Evolutionary conservation across 768 basidiomycete species (phyloP).

Genomic region (Tremella mesenterica): DNA sequence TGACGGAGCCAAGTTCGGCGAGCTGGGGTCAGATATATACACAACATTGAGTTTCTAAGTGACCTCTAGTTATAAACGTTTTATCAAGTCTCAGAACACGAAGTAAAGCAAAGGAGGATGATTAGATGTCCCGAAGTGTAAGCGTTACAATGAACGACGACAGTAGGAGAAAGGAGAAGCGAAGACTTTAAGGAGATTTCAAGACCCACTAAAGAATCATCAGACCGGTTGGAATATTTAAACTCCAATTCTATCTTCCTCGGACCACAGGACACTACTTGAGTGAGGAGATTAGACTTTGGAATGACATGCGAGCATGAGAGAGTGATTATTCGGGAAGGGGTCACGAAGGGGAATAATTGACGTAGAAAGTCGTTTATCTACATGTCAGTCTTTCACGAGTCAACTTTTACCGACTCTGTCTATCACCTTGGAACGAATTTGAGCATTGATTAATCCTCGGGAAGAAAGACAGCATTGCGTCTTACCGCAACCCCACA

Average conservation of each 20-base stretch:
- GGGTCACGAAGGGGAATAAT: constrained; percentile 60
- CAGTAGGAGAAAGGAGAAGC: too few relatives aligned
- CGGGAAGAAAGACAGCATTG: too few relatives aligned
- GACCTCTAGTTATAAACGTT: too few relatives aligned
- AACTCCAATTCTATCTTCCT: constrained; percentile 66
- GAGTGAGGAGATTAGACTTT: constrained; percentile 61
- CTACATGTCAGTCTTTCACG: constrained; percentile 50
- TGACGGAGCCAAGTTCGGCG: constrained; percentile 69
- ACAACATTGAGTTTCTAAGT: too few relatives aligned
- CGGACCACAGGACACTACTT: constrained; percentile 68
- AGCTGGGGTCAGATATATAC: constrained; percentile 53
- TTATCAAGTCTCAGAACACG: neutral
- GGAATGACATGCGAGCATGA: constrained; percentile 92
- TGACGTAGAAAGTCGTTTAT: constrained; percentile 79
- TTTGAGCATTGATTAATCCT: neutral
- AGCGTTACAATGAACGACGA: too few relatives aligned
- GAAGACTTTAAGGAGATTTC: neutral
- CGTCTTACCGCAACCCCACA: neutral
- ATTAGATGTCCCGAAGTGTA: too few relatives aligned
- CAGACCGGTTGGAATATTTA: constrained; percentile 65
- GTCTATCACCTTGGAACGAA: too few relatives aligned
- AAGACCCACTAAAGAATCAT: constrained; percentile 52
- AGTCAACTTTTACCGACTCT: too few relatives aligned
- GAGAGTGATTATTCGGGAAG: constrained; percentile 62
- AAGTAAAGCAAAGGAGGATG: neutral